phyloP scores from a whole-genome alignment of 495 filamentous ascomycete species.

The Clavariopsis aquatica region DNA sequence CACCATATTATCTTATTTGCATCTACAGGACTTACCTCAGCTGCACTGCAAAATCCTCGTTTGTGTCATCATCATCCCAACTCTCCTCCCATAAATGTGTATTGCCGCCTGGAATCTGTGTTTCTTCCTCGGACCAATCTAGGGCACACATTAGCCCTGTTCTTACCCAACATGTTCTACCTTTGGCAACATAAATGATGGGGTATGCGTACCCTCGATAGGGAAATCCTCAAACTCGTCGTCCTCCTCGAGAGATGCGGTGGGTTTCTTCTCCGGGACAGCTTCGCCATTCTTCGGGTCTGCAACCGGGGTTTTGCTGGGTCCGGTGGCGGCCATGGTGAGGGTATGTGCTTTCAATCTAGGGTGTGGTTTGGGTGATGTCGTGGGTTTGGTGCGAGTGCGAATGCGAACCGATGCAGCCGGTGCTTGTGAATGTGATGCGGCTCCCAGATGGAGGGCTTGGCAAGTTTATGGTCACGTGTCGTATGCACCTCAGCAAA shows the following conservation, averaged over 20 bases:
- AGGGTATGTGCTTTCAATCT: not conserved
- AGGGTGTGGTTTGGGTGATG: not conserved
- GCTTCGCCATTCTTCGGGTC: constrained; percentile 44
- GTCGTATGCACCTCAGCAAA: not conserved
- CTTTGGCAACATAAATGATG: not conserved
- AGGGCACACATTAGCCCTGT: not conserved
- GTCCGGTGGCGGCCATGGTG: constrained; percentile 14
- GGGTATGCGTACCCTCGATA: constrained; percentile 72
- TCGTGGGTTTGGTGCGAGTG: not conserved
- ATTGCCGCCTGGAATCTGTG: constrained; percentile 69
- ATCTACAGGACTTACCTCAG: constrained; percentile 74
- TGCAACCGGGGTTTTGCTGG: constrained; percentile 37
- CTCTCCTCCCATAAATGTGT: constrained; percentile 98
- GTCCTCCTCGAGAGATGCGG: constrained; percentile 84
- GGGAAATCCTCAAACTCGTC: constrained; percentile 99
- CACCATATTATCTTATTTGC: not conserved
- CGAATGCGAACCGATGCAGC: not conserved
- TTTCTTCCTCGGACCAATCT: constrained; percentile 90
- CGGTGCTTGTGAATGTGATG: not conserved
- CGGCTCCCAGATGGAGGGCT: not conserved
- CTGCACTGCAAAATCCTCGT: constrained; percentile 93
- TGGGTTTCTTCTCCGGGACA: constrained; percentile 53
- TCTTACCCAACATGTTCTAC: constrained; percentile 3
- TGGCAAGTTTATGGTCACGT: not conserved
- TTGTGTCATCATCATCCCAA: constrained; percentile 99